These are phyloP conservation scores for Parsonsia alboflavescens DNA, from an alignment of 257 asterid genomes.

Conservation along the genomic window DNA sequence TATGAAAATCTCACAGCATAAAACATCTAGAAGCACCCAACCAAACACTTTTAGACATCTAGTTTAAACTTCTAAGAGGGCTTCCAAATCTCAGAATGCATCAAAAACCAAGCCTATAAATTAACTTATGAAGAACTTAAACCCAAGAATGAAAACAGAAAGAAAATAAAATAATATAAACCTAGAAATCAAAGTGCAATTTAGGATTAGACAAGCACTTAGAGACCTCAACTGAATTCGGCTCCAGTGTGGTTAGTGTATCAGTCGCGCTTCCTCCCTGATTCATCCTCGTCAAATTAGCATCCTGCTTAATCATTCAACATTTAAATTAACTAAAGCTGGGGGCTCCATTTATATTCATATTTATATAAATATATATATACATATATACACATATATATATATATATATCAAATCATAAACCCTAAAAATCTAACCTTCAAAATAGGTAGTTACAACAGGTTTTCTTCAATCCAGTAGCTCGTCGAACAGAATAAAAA, in stretches of 20 bases:
- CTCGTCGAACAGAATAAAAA: background rate
- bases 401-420: background rate
- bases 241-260: slow-evolving; percentile 34
- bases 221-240: slow-evolving; percentile 58
- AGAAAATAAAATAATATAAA: background rate
- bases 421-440: slow-evolving; percentile 24
- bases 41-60: background rate
- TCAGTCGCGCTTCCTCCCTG: slow-evolving; percentile 56
- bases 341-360: too few species aligned
- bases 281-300: slow-evolving; percentile 53
- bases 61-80: background rate
- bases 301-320: slow-evolving; percentile 21
- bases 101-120: background rate
- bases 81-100: background rate
- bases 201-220: background rate
- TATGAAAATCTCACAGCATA: background rate
- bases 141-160: background rate
- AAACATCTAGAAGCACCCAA: background rate
- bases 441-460: slow-evolving; percentile 11
- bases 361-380: background rate
- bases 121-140: background rate
- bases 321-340: background rate
- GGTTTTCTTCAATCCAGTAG: slow-evolving; percentile 6
- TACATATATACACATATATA: too few species aligned
- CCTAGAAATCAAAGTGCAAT: background rate